These are phyloP conservation scores for Magnaporthales sp. DNA, from an alignment of 2,329 filamentous ascomycete genomes.

Conservation along the genomic window DNA sequence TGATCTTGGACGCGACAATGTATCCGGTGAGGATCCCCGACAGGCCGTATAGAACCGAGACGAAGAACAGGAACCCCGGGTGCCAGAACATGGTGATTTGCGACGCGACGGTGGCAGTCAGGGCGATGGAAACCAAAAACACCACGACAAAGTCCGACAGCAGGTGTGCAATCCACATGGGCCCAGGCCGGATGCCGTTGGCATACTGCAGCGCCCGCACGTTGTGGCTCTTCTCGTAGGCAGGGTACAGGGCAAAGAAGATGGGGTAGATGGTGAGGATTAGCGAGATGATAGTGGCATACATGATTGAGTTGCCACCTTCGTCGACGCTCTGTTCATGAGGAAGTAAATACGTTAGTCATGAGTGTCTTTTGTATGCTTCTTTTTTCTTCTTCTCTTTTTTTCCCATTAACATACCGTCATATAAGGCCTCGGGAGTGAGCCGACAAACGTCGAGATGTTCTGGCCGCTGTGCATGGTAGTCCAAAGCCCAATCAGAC, in stretches of 20 bases:
- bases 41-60: constrained; percentile 74
- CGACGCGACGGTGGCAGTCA: constrained; percentile 60
- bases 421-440: constrained; percentile 61
- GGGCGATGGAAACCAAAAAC: constrained; percentile 56
- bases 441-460: constrained; percentile 64
- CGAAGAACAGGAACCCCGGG: constrained; percentile 71
- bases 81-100: constrained; percentile 64
- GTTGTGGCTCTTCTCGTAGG: constrained; percentile 68
- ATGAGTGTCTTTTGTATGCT: too few relatives aligned
- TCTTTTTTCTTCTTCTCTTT: too few relatives aligned
- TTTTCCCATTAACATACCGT: not conserved
- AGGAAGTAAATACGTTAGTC: not conserved
- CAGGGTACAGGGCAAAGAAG: constrained; percentile 84
- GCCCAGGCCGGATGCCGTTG: constrained; percentile 75
- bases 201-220: constrained; percentile 88
- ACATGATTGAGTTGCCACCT: not conserved
- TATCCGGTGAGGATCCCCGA: constrained; percentile 71
- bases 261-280: constrained; percentile 65
- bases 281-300: not conserved
- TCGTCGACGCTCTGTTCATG: not conserved
- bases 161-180: constrained; percentile 78
- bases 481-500: constrained; percentile 56
- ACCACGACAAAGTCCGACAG: constrained; percentile 73
- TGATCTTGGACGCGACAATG: constrained; percentile 65
- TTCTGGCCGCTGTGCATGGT: constrained; percentile 56